Evolutionary conservation across 441 rosid genomes (phyloP), one percentile per base, ranked within the genome.

Genomic region (Erodium moschatum): DNA sequence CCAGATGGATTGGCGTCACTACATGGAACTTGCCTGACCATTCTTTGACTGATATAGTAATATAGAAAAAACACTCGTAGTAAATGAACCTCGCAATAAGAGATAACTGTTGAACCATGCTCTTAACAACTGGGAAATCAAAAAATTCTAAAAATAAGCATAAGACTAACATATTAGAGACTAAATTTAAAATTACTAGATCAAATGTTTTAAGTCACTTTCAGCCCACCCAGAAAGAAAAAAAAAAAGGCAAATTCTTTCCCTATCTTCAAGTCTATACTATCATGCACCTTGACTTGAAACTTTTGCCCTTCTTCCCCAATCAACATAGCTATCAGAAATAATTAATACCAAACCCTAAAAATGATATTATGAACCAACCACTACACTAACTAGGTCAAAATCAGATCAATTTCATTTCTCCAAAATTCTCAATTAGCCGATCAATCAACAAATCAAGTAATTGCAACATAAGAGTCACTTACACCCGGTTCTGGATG

Each of bases 401-500:
- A 9, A 8, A 42, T 9, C 48, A 42, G 48, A 42, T 42, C 3
- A 42, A 42, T 8, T 42, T n/a, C 11, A 46, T 18, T 46, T 48
- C 50, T 6, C n/a, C 16, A 10, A 46, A 65, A 11, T n/a, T 6
- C 46, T 19, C n/a, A 48, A 29, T 69, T 33, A 33, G 10, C 60
- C 42, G 9, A 5, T 11, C 42, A 19, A 60, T 2, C 46, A 56
- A 18, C 48, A 42, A 42, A 48, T 13, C 7, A 69, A 13, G 21
- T 16, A 40, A 31, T n/a, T 7, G 5, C 5, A 35, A 7, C 11
- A 40, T 52, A 5, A 6, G 12, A 12, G 48, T 42, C 6, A 63
- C 67, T 73, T 73, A 91, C 96, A 80, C 81, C 71, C 90, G 86
- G 27, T 60, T 44, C 70, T 87, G 92, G 74, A 91, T 72, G 61